These are phyloP conservation scores for Colletotrichum neosansevieriae DNA, from an alignment of 2,329 filamentous ascomycete species.

Conservation along the genomic window DNA sequence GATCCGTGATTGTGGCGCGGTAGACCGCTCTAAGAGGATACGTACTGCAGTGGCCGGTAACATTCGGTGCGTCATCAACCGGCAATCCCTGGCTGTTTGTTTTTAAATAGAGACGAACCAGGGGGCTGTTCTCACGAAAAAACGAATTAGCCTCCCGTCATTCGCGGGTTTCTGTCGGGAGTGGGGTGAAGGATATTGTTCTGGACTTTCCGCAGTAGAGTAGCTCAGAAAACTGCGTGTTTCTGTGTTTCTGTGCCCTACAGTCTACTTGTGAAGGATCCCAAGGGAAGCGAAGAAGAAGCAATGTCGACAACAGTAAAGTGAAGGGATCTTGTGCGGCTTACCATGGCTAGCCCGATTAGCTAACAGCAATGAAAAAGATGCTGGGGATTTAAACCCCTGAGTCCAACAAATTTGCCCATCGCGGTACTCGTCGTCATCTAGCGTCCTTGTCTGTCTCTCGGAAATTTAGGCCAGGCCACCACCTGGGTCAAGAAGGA, in stretches of 20 bases:
- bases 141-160: slow-evolving; percentile 29
- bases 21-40: slow-evolving; percentile 15
- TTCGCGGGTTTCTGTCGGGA: slow-evolving; percentile 25
- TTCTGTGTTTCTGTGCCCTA: not conserved
- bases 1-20: slow-evolving; percentile 34
- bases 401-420: slow-evolving; percentile 22
- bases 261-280: too few relatives aligned
- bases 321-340: not conserved
- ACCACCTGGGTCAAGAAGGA: slow-evolving; percentile 25
- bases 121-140: slow-evolving; percentile 23
- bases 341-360: not conserved
- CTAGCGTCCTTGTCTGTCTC: slow-evolving; percentile 26
- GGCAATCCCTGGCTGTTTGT: slow-evolving; percentile 18
- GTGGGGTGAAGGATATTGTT: slow-evolving; percentile 19
- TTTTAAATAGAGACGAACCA: slow-evolving; percentile 22
- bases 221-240: not conserved
- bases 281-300: slow-evolving; percentile 9
- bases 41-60: slow-evolving; percentile 10
- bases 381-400: slow-evolving; percentile 10
- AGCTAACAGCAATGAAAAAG: not conserved
- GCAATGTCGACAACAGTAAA: not conserved
- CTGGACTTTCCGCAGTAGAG: slow-evolving; percentile 4
- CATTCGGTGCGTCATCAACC: slow-evolving; percentile 35
- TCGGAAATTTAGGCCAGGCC: slow-evolving; percentile 11
- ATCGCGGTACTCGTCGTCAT: not conserved